These are phyloP conservation scores for Globisporangium alternatum DNA, from an alignment of 352 stramenopile genomes.

Conservation along the genomic window DNA sequence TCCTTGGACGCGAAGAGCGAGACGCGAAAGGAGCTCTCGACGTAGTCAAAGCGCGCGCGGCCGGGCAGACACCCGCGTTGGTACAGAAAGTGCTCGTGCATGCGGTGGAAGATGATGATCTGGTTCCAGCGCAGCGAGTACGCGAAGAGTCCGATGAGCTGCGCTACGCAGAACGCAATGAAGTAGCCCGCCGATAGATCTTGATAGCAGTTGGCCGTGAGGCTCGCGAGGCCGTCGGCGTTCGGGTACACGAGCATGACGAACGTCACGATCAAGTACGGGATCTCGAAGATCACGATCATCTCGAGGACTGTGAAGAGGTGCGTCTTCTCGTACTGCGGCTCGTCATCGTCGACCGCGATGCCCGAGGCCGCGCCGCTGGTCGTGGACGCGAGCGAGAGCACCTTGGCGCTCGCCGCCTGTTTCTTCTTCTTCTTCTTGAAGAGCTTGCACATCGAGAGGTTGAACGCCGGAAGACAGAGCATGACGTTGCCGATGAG, in stretches of 20 bases:
- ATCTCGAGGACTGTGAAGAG: conserved; percentile 75
- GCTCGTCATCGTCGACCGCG: conserved; percentile 41
- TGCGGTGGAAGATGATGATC: conserved; percentile 73
- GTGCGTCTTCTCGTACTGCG: conserved; percentile 63
- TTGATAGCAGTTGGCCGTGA: conserved; percentile 36
- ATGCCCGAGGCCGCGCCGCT: conserved; percentile 29
- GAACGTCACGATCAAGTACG: conserved; percentile 61
- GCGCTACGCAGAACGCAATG: conserved; percentile 43
- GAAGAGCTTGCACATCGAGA: conserved; percentile 55
- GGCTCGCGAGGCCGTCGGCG: conserved; percentile 31
- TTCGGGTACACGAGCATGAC: conserved; percentile 40
- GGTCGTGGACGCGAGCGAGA: conserved; percentile 27
- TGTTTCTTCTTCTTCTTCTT: conserved; percentile 21
- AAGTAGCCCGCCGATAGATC: conserved; percentile 22
- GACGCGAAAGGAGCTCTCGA: conserved; percentile 46
- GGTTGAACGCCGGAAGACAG: conserved; percentile 65
- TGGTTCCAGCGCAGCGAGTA: conserved; percentile 75
- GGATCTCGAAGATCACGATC: conserved; percentile 74
- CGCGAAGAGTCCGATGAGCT: conserved; percentile 46
- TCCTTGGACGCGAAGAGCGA: conserved; percentile 40
- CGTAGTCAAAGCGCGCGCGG: conserved; percentile 61
- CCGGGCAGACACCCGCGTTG: conserved; percentile 61
- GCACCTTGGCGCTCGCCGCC: conserved; percentile 7
- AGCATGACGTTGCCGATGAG: conserved; percentile 59
- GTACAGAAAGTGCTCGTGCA: conserved; percentile 78